Conservation (phyloP, 2,329 filamentous ascomycete genomes). For the Claviceps digitariae region DNA sequence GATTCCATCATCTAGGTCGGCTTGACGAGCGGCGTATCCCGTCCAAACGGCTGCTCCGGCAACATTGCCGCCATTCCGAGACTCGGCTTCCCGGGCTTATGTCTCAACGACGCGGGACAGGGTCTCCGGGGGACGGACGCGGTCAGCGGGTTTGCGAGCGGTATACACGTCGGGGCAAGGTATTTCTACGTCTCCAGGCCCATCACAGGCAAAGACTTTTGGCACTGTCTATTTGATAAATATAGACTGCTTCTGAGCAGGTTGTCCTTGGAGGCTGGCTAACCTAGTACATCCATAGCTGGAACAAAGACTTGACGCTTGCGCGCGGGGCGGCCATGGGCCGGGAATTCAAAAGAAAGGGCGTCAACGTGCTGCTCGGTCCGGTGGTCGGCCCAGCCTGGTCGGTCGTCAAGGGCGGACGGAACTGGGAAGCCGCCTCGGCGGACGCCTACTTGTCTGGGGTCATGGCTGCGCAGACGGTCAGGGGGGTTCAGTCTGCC, state of each 20-base stretch:
- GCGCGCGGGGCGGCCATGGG: conserved; percentile 61
- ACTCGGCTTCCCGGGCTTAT: conserved; percentile 29
- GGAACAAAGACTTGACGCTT: conserved; percentile 60
- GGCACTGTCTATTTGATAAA: too few species aligned
- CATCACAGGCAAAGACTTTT: too few species aligned
- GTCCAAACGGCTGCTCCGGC: conserved; percentile 35
- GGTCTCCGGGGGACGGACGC: conserved; percentile 29
- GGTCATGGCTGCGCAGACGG: conserved; percentile 34
- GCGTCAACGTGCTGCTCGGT: conserved; percentile 64
- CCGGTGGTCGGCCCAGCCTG: conserved; percentile 59
- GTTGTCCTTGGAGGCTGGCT: not conserved
- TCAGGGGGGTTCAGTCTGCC: conserved; percentile 23
- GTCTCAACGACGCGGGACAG: conserved; percentile 31
- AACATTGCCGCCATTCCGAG: conserved; percentile 25
- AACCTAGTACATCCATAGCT: conserved; percentile 26
- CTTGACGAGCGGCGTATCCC: conserved; percentile 54
- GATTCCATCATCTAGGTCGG: conserved; percentile 31
- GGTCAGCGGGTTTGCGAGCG: conserved; percentile 27
- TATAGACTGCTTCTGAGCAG: too few species aligned
- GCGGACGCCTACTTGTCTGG: conserved; percentile 46
- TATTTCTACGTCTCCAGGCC: conserved; percentile 3
- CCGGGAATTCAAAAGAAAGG: conserved; percentile 60
- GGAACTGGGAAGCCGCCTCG: conserved; percentile 47
- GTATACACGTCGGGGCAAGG: conserved; percentile 28
- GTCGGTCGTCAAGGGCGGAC: conserved; percentile 44